Base-by-base conservation (phyloP, 2,329 filamentous ascomycete species). In the Aspergillus floridensis region DNA sequence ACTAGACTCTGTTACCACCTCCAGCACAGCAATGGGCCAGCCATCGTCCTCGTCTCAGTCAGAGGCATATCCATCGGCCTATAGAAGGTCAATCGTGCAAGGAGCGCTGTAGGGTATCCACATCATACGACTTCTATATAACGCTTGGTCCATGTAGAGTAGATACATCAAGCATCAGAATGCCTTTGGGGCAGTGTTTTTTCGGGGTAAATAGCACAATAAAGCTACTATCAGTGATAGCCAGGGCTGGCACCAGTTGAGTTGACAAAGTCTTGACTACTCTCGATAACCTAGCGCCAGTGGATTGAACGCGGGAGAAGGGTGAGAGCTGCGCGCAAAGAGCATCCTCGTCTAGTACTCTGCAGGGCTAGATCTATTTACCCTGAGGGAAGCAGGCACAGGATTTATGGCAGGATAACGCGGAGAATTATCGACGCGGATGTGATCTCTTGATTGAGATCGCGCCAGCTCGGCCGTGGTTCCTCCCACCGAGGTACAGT, bases 1-100 rank as follows among this genome's bases (percentile, higher is more conserved):
- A 53, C 50, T 55, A 22, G 26, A 52, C 16, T 12, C 29, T 48
- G 24, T 32, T 57, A 31, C 49, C 19, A 24, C 16, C 47, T 19
- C n/a, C 11, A 57, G 32, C 21, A 49, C 41, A 46, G 52, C 31
- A 47, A 59, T 59, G 56, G 51, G 32, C 50, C 41, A 31, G 48
- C 46, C 50, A 55, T 29, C 26, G 44, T 49, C 10, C 32, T 57
- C 44, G 38, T 35, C 50, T 49, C 54, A 19, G 26, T 49, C 49
- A 26, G n/a, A 46, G 58, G 31, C 52, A 58, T 47, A 50, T 49
- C 19, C 32, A 31, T 46, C 32, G 50, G 35, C 56, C 56, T 46
- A 51, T 46, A 54, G 22, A 60, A 58, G 54, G 26, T 56, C 12
- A 49, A 52, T 49, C 29, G 59, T 57, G 55, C 54, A 57, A 57